Conservation (phyloP, 495 filamentous ascomycete genomes). For the Aspergillus kassunensis region DNA sequence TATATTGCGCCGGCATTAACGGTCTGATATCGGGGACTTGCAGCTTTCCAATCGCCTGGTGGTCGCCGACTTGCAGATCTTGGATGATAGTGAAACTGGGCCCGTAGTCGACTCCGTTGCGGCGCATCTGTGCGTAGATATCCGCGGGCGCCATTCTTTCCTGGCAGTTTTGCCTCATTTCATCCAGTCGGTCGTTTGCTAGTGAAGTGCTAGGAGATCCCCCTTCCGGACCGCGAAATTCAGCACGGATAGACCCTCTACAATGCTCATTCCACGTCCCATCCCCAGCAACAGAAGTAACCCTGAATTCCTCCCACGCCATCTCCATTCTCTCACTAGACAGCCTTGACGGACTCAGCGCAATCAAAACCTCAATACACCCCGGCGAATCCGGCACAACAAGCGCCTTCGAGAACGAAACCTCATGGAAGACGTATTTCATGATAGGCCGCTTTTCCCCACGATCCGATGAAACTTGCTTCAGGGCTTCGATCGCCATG, state of each 20-base stretch:
- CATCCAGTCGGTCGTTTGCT: neutral
- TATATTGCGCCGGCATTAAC: slow-evolving; percentile 27
- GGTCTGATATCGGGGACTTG: slow-evolving; percentile 25
- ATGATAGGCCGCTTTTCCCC: neutral
- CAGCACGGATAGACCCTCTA: slow-evolving; percentile 17
- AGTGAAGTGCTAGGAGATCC: neutral
- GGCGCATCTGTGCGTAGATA: neutral
- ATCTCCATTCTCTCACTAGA: neutral
- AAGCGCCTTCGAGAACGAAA: slow-evolving; percentile 2
- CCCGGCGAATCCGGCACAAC: slow-evolving; percentile 1
- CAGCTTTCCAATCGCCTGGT: slow-evolving; percentile 18
- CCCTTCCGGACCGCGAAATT: neutral
- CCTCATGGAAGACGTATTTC: neutral
- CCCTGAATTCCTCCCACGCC: slow-evolving; percentile 28
- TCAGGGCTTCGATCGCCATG: slow-evolving; percentile 28
- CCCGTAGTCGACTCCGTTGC: slow-evolving; percentile 7
- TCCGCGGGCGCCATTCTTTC: neutral
- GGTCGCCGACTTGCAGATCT: neutral
- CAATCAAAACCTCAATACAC: neutral
- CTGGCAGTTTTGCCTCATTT: neutral
- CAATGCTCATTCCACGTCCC: slow-evolving; percentile 29
- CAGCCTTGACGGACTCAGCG: neutral
- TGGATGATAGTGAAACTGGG: neutral
- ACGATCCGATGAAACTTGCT: slow-evolving; percentile 3
- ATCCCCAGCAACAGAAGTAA: slow-evolving; percentile 18